These are phyloP conservation scores for Cryptosporidium bovis DNA, from an alignment of 169 alveolate genomes.

Conservation along the genomic window DNA sequence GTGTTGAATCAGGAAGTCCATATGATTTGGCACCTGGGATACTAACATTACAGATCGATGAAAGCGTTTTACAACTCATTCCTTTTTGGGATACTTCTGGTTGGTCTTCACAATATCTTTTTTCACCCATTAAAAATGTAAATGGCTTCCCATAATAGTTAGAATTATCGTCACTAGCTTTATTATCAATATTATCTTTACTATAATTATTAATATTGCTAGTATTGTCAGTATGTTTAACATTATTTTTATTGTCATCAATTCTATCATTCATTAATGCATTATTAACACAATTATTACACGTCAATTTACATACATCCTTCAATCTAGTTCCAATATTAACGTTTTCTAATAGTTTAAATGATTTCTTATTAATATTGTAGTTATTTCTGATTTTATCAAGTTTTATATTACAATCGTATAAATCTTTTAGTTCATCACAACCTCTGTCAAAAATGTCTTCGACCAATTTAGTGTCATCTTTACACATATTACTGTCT, in stretches of 20 bases:
- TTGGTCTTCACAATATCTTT: constrained; percentile 58
- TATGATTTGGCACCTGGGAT: constrained; percentile 49
- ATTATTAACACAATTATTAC: constrained; percentile 7
- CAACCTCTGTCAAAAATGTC: constrained; percentile 18
- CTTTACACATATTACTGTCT: background rate
- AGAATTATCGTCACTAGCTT: background rate
- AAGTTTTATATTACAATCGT: constrained; percentile 11
- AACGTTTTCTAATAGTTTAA: background rate
- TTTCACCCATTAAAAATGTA: constrained; percentile 18
- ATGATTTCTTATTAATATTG: background rate
- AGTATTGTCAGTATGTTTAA: background rate
- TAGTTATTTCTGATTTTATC: background rate
- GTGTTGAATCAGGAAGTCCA: constrained; percentile 54
- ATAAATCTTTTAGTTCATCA: constrained; percentile 14
- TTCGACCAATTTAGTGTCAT: background rate
- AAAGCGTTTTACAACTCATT: constrained; percentile 59
- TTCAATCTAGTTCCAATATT: constrained; percentile 11
- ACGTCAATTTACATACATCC: constrained; percentile 23
- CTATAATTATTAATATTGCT: too few species aligned
- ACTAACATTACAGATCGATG: constrained; percentile 46
- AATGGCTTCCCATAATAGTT: constrained; percentile 7
- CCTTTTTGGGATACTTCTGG: constrained; percentile 56
- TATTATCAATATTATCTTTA: too few species aligned
- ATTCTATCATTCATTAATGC: background rate
- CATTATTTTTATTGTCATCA: background rate